Evolutionary conservation across 2,329 filamentous ascomycete genomes (phyloP).

Genomic region (Fusarium guadeloupense): DNA sequence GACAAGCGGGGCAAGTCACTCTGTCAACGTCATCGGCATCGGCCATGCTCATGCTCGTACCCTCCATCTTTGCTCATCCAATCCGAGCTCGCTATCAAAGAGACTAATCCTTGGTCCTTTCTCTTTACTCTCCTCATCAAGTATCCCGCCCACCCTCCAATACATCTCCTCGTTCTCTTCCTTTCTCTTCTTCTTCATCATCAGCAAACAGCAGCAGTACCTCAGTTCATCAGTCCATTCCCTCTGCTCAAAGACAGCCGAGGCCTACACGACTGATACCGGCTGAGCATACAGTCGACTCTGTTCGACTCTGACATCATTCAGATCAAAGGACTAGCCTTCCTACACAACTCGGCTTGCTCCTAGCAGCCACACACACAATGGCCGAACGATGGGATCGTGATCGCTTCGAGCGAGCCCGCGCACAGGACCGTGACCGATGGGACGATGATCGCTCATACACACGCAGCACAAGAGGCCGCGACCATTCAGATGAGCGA

Average conservation of each 20-base stretch:
- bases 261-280: conserved; percentile 11
- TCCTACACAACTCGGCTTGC: conserved; percentile 18
- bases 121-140: conserved; percentile 34
- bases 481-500: conserved; percentile 58
- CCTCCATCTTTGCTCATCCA: conserved; percentile 36
- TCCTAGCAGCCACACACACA: conserved; percentile 21
- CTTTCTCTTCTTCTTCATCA: conserved; percentile 12
- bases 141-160: conserved; percentile 36
- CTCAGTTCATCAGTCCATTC: conserved; percentile 8
- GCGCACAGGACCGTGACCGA: conserved; percentile 58
- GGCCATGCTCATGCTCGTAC: conserved; percentile 21
- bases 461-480: conserved; percentile 49
- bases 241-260: conserved; percentile 8
- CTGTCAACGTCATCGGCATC: conserved; percentile 45
- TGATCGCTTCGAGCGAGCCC: conserved; percentile 58
- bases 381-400: conserved; percentile 62
- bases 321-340: conserved; percentile 8
- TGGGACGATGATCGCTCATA: conserved; percentile 65
- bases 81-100: conserved; percentile 20
- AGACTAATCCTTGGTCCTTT: conserved; percentile 19
- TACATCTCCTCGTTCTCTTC: conserved; percentile 13
- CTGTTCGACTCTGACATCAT: conserved; percentile 6
- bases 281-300: background rate
- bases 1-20: conserved; percentile 34
- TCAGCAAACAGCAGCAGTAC: too few species aligned